Evolutionary conservation across 2,329 filamentous ascomycete genomes (phyloP).

Genomic region (Penicillium sp.): DNA sequence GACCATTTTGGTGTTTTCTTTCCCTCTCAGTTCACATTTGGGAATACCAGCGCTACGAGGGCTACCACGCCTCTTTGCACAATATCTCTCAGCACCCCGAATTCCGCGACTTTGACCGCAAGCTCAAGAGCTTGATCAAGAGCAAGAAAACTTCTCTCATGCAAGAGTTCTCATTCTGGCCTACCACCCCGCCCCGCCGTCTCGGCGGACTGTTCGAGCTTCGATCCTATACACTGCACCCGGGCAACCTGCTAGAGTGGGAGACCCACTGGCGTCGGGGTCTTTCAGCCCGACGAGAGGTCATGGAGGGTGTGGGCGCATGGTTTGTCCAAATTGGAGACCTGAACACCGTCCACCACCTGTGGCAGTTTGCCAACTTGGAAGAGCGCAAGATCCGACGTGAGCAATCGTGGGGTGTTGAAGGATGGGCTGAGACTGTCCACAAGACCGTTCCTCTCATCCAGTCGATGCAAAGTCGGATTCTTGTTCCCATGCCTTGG

Average conservation of each 20-base stretch:
- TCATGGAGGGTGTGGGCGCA: slow-evolving; percentile 97
- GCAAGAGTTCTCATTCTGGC: slow-evolving; percentile 99
- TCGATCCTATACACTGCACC: slow-evolving; percentile 92
- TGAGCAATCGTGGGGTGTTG: slow-evolving; percentile 92
- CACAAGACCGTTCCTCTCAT: slow-evolving; percentile 98
- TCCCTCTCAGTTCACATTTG: slow-evolving; percentile 84
- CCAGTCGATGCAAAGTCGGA: slow-evolving; percentile 91
- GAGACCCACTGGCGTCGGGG: slow-evolving; percentile 97
- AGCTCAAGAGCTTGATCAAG: slow-evolving; percentile 81
- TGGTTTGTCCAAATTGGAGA: slow-evolving; percentile 99
- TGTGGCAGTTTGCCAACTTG: slow-evolving; percentile 97
- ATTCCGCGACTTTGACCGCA: slow-evolving; percentile 77
- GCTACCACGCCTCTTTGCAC: slow-evolving; percentile 90
- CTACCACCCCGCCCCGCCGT: slow-evolving; percentile 83
- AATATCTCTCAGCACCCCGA: slow-evolving; percentile 80
- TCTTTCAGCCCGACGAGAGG: slow-evolving; percentile 84
- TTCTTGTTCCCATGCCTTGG: slow-evolving; percentile 94
- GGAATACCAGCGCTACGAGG: slow-evolving; percentile 97
- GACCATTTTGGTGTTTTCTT: background rate
- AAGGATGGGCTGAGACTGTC: slow-evolving; percentile 95
- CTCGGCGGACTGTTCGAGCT: slow-evolving; percentile 94
- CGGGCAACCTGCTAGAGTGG: slow-evolving; percentile 95
- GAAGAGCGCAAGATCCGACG: slow-evolving; percentile 87
- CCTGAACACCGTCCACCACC: slow-evolving; percentile 93
- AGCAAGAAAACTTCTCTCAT: slow-evolving; percentile 88